Conservation (phyloP, 768 basidiomycete species). For the Kwoniella shandongensis region DNA sequence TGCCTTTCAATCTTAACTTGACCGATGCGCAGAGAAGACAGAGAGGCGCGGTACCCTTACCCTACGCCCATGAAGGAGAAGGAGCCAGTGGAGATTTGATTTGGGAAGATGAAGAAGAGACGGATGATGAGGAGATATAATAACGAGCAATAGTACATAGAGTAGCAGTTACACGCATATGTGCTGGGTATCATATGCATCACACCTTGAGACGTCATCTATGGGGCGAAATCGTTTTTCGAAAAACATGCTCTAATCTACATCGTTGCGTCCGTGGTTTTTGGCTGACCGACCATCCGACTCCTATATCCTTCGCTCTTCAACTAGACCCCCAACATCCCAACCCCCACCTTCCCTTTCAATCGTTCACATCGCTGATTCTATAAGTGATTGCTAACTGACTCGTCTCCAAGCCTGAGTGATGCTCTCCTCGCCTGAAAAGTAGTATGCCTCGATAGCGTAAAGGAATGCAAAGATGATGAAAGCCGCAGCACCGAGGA, state of each 20-base stretch:
- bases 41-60: slow-evolving; percentile 78
- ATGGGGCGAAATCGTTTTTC: too few species aligned
- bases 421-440: slow-evolving; percentile 5
- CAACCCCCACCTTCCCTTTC: too few species aligned
- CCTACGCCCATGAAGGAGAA: slow-evolving; percentile 82
- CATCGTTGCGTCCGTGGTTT: too few species aligned
- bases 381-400: too few species aligned
- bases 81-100: slow-evolving; percentile 34
- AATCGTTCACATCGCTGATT: too few species aligned
- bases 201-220: too few species aligned
- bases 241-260: too few species aligned
- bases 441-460: slow-evolving; percentile 62
- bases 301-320: too few species aligned
- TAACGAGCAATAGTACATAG: neutral
- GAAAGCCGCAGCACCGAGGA: slow-evolving; percentile 78
- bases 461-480: slow-evolving; percentile 78
- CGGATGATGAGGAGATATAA: slow-evolving; percentile 43
- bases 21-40: slow-evolving; percentile 78
- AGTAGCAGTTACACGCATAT: too few species aligned
- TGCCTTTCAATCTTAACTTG: slow-evolving; percentile 85
- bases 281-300: too few species aligned
- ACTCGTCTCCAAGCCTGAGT: too few species aligned
- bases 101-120: slow-evolving; percentile 40
- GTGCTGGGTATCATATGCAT: neutral
- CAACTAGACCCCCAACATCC: too few species aligned